A percentile compares a stretch with the other conserved stretches of the same genome.
Evolutionary conservation across 345 rosid species (phyloP).

Genomic region (Eucalyptus microcorys): DNA sequence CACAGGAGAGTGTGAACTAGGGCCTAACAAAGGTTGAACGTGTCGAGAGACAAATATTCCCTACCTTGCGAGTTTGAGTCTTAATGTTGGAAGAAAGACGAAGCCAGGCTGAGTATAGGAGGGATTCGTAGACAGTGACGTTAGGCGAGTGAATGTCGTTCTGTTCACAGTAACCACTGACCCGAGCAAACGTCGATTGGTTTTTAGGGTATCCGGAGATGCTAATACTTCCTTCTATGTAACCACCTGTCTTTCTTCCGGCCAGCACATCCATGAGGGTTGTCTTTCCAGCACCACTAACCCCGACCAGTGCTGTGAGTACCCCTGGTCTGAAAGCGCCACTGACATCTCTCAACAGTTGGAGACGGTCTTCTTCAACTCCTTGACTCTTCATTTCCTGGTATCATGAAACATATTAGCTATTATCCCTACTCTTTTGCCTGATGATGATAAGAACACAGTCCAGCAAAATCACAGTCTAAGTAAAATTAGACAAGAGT

Average conservation of each 20-base stretch:
- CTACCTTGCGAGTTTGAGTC: conserved; percentile 35
- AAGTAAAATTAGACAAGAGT: neutral
- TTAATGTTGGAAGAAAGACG: conserved; percentile 51
- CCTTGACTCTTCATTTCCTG: conserved; percentile 81
- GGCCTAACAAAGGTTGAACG: neutral
- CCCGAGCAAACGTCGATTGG: conserved; percentile 77
- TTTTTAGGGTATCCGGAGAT: conserved; percentile 78
- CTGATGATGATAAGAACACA: neutral
- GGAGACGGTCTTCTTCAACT: conserved; percentile 50
- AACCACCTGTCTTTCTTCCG: conserved; percentile 79
- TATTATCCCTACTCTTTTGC: neutral
- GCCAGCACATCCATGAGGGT: conserved; percentile 89
- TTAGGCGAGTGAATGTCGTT: conserved; percentile 86
- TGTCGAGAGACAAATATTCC: neutral
- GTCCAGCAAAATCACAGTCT: neutral
- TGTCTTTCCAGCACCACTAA: conserved; percentile 92
- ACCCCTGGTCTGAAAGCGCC: conserved; percentile 80
- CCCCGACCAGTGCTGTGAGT: conserved; percentile 77
- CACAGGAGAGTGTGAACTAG: neutral
- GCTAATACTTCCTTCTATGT: conserved; percentile 46
- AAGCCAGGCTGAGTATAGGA: conserved; percentile 79
- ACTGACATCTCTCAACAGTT: conserved; percentile 47
- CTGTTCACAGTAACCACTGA: conserved; percentile 76
- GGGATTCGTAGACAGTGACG: conserved; percentile 74
- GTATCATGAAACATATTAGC: neutral